These are phyloP conservation scores for Pseudisothecium myosuroides DNA, from an alignment of 225 moss, liverwort and hornwort genomes.

Conservation along the genomic window DNA sequence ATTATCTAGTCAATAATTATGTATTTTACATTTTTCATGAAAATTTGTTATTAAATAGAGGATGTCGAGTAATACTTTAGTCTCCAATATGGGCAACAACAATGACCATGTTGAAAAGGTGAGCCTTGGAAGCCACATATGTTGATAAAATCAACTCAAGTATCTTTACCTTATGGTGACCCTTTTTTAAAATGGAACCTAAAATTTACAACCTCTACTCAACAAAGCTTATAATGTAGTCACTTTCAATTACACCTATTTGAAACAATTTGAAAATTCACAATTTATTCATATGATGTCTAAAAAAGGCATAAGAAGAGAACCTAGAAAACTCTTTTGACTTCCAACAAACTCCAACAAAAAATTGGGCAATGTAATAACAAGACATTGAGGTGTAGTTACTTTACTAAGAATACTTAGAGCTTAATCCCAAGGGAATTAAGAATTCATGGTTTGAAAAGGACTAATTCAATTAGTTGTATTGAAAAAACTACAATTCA, in stretches of 20 bases:
- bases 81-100: background rate
- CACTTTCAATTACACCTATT: too few species aligned
- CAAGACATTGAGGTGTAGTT: background rate
- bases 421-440: too few species aligned
- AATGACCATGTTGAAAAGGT: background rate
- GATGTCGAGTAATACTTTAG: background rate
- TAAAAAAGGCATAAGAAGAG: background rate
- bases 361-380: background rate
- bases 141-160: background rate
- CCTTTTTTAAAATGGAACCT: background rate
- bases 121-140: background rate
- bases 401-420: background rate
- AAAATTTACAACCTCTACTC: background rate
- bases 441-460: background rate
- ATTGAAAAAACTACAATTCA: background rate
- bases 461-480: background rate
- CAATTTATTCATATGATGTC: background rate
- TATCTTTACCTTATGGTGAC: accelerated
- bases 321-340: background rate
- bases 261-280: background rate
- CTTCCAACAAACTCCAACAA: background rate
- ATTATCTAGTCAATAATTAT: background rate
- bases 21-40: background rate
- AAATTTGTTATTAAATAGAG: background rate
- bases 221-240: accelerated